phyloP scores from a whole-genome alignment of 2,329 filamentous ascomycete species.

The Aschersonia sp. region DNA sequence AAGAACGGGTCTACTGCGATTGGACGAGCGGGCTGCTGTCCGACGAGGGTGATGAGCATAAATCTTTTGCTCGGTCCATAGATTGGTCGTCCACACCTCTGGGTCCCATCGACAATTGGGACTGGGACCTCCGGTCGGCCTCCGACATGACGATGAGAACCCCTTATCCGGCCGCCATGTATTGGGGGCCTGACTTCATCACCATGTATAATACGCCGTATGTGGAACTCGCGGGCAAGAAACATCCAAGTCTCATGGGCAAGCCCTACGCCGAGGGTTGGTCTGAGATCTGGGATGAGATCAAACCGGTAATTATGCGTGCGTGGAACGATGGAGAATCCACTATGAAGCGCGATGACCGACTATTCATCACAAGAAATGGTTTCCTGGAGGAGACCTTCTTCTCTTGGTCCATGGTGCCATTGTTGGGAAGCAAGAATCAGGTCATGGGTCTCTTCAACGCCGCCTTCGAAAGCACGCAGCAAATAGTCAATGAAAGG shows the following conservation, averaged over 20 bases:
- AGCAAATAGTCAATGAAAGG: slow-evolving; percentile 61
- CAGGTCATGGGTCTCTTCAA: slow-evolving; percentile 64
- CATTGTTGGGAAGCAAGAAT: slow-evolving; percentile 58
- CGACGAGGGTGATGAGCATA: slow-evolving; percentile 11
- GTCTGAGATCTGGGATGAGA: slow-evolving; percentile 59
- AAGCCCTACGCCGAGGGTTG: slow-evolving; percentile 44
- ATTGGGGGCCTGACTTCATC: slow-evolving; percentile 48
- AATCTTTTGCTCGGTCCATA: slow-evolving; percentile 20
- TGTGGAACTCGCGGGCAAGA: slow-evolving; percentile 45
- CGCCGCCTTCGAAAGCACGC: slow-evolving; percentile 65
- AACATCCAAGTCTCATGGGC: slow-evolving; percentile 50
- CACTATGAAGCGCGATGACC: slow-evolving; percentile 71
- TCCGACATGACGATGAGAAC: slow-evolving; percentile 41
- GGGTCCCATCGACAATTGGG: slow-evolving; percentile 31
- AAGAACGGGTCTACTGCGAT: slow-evolving; percentile 2
- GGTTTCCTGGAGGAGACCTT: slow-evolving; percentile 64
- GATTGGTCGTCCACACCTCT: slow-evolving; percentile 33
- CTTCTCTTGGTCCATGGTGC: slow-evolving; percentile 70
- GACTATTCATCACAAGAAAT: slow-evolving; percentile 54
- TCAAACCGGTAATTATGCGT: slow-evolving; percentile 51
- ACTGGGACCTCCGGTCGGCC: slow-evolving; percentile 28
- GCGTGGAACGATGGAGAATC: slow-evolving; percentile 58
- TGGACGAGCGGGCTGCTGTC: slow-evolving; percentile 3
- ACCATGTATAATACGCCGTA: slow-evolving; percentile 58
- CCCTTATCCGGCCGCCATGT: slow-evolving; percentile 37